Evolutionary conservation across 176 grass and related monocot species (phyloP).

Genomic region (Sorghum bicolor): Sorghum_bicolor_NCBIv3 NC_012873.2:61909001-61909500

Average conservation of each 20-base stretch:
- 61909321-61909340: constrained; percentile 96
- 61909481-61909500: not conserved
- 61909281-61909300: constrained; percentile 93
- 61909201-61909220: not conserved
- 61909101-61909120: not conserved
- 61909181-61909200: not conserved
- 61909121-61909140: not conserved
- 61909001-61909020: not conserved
- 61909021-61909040: not conserved
- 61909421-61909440: constrained; percentile 44
- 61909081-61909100: not conserved
- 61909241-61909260: constrained; percentile 95
- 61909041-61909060: not conserved
- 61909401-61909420: constrained; percentile 97
- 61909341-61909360: constrained; percentile 88
- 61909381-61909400: constrained; percentile 98
- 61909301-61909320: constrained; percentile 96
- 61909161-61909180: constrained; percentile 1
- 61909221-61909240: not conserved
- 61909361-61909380: constrained; percentile 90
- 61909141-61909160: not conserved
- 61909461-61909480: not conserved
- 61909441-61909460: constrained; percentile 16
- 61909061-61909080: not conserved
- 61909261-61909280: constrained; percentile 90